Evolutionary conservation across 192 early-diverging fungal species (phyloP), one percentile per base, ranked within the genome.

Genomic region (Obelidium mucronatum): DNA sequence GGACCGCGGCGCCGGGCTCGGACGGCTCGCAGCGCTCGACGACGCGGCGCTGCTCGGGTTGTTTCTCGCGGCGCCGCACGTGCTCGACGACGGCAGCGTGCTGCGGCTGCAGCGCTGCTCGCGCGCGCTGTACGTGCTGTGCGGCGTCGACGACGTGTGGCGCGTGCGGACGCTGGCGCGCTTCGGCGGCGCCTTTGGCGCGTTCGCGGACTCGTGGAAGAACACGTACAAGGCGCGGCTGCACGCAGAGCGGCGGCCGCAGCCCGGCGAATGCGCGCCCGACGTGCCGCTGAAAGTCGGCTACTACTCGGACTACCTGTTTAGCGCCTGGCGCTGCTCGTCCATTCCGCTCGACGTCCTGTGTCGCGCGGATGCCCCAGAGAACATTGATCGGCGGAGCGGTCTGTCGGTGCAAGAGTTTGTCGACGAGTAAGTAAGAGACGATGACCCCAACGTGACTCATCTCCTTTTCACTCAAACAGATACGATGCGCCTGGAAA

Each of bases 251-350:
- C 17, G 28, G 2, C 19, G n/a, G 66, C 17, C 15, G 31, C 55
- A 11, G 28, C 44, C 65, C 34, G 37, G 1, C n/a, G 35, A 63
- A 28, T 8, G 35, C 36, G 5, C 33, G 28, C 55, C 51, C 8
- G 76, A 76, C 24, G 44, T 40, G 2, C 77, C 76, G 17, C 70
- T 91, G 51, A 76, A 78, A 68, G 40, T 83, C 42, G 75, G 78
- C n/a, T 81, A 92, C 58, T 92, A 88, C 74, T 90, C 88, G 22
- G 92, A 93, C 79, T 73, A 79, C 17, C 83, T 93, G 26, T 93
- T 88, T 77, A 83, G 88, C 28, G 74, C 87, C 28, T 90, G 85
- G 72, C 76, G 87, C 5, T 90, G 84, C 75, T 76, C 84, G 1
- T 77, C 84, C 4, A 80, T 82, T 2, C 81, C 80, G 4, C 56